Evolutionary conservation across 1,139 yeast species (phyloP).

Genomic region (Saccharomyces pastorianus): DNA sequence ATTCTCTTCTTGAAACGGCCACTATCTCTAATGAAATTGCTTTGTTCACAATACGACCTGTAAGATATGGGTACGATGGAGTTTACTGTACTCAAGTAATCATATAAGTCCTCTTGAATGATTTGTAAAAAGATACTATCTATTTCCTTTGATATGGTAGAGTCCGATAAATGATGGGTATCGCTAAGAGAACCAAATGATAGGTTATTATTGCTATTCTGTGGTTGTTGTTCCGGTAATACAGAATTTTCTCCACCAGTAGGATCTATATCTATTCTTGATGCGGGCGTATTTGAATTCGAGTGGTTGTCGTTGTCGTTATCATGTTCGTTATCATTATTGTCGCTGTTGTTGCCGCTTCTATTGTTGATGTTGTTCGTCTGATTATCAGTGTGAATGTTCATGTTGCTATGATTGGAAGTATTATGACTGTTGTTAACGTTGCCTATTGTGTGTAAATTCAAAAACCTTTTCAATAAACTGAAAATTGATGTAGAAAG

Average conservation of each 20-base stretch:
- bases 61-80: constrained; percentile 17
- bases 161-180: background rate
- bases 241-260: background rate
- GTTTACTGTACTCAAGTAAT: constrained; percentile 15
- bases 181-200: background rate
- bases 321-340: constrained; percentile 1
- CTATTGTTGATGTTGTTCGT: background rate
- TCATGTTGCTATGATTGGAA: background rate
- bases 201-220: background rate
- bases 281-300: background rate
- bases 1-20: constrained; percentile 8
- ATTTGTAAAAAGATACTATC: constrained; percentile 6
- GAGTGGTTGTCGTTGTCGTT: constrained; percentile 1
- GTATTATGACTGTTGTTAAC: background rate
- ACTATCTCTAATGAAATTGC: constrained; percentile 9
- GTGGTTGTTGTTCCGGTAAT: background rate
- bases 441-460: constrained; percentile 5
- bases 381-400: background rate
- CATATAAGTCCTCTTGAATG: constrained; percentile 16
- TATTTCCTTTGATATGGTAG: background rate
- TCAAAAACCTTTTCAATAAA: constrained; percentile 10
- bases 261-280: background rate
- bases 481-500: constrained; percentile 8
- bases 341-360: background rate
- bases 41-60: constrained; percentile 12